Evolutionary conservation across 2,329 filamentous ascomycete genomes (phyloP), one percentile per base, ranked within the genome.

Genomic region (Aspergillus sclerotialis): DNA sequence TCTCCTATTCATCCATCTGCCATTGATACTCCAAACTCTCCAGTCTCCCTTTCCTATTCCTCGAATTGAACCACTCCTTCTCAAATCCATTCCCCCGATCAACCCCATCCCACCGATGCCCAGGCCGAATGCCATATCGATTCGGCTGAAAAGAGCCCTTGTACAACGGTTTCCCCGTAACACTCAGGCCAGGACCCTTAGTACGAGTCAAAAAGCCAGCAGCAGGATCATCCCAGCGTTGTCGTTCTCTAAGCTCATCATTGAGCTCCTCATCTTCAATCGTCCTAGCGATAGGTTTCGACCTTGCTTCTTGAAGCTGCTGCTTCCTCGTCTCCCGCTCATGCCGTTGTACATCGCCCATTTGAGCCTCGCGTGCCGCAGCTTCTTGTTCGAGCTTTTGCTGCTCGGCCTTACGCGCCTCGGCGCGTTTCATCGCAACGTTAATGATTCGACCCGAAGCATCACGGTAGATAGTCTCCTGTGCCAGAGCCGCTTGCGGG

Each of bases 101-200:
- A 12, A 98, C 92, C 5, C 93, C 92, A 69, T 98, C 92, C 92
- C 92, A 98, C 45, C 86, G 72, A 66, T 94, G 87, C 0, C 92
- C 93, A 0, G 92, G 92, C 40, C 82, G 73, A 42, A 98, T 96
- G 1, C 85, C 86, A 65, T 96, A 96, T 13, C 92, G 75, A 70
- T 98, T 98, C 28, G 92, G 92, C 52, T 84, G 75, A 36, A 83
- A 84, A 0, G 81, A 74, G 0, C 90, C 92, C 40, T 78, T 68
- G 58, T 96, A 98, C 4, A 84, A 58, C 4, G 82, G 85, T 45
- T 74, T 78, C 12, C 70, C 73, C 6, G 67, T 70, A 27, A 56
- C 57, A 52, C 65, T 45, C 73, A 63, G 61, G 4, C 58, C 65
- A 0, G 52, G 48, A 2, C 49, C 49, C 43, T 56, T 72, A 49